Evolutionary conservation across 2,329 filamentous ascomycete genomes (phyloP).

Genomic region (Phialocephala subalpina): DNA sequence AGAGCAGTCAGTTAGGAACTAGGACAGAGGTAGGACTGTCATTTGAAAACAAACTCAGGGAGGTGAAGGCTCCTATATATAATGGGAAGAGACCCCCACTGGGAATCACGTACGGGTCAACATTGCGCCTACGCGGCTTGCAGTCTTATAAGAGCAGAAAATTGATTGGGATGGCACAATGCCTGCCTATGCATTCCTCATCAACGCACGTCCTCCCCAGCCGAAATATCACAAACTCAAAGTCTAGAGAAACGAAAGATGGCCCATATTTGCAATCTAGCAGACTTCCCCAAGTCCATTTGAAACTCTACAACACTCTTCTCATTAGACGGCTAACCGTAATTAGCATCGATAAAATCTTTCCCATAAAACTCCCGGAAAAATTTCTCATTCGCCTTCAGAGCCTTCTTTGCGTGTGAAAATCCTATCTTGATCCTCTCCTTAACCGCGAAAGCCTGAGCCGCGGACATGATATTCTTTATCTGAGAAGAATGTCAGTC

Average conservation of each 20-base stretch:
- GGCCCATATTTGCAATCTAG: neutral
- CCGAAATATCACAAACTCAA: neutral
- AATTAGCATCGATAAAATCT: too few relatives aligned
- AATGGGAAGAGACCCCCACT: neutral
- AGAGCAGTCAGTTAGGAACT: neutral
- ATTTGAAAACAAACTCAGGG: neutral
- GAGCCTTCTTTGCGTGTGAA: neutral
- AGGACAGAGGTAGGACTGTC: constrained; percentile 7
- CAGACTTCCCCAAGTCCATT: neutral
- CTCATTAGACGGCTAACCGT: too few relatives aligned
- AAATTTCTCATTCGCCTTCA: neutral
- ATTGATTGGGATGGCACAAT: constrained; percentile 2
- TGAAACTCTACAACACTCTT: neutral
- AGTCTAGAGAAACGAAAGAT: neutral
- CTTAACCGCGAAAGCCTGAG: too few relatives aligned
- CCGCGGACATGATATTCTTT: too few relatives aligned
- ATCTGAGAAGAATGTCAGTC: neutral
- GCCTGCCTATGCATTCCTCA: constrained; percentile 12
- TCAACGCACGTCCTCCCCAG: constrained; percentile 1
- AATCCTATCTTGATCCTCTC: neutral
- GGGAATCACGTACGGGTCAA: neutral
- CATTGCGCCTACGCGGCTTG: neutral
- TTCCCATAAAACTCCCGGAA: too few relatives aligned
- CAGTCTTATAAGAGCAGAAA: constrained; percentile 13
- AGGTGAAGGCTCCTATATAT: constrained; percentile 6